Conservation (phyloP, 345 rosid species). For the Punica granatum region DNA sequence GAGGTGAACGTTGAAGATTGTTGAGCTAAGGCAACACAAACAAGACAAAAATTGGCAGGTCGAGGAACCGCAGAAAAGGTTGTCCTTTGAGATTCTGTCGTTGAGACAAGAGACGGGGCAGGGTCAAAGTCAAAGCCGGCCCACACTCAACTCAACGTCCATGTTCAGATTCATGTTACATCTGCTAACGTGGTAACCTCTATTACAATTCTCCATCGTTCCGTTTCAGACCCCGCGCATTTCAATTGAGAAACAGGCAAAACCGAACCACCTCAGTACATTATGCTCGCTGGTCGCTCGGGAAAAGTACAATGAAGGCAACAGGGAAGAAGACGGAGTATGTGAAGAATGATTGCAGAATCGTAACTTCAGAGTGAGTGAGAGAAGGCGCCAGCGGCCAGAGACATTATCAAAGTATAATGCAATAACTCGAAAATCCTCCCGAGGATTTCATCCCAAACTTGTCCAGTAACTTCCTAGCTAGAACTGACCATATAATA, state of each 20-base stretch:
- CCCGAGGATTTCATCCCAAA: neutral
- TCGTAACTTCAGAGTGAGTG: neutral
- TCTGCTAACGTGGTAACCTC: too few relatives aligned
- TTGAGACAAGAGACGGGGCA: neutral
- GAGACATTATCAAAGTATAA: neutral
- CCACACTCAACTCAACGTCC: too few relatives aligned
- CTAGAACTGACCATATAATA: neutral
- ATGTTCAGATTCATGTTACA: too few relatives aligned
- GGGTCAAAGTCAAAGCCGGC: too few relatives aligned
- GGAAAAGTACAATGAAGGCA: too few relatives aligned
- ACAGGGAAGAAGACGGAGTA: neutral
- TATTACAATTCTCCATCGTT: too few relatives aligned
- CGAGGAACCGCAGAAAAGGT: neutral
- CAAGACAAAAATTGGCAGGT: neutral
- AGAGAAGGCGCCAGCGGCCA: neutral
- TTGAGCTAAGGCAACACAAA: neutral
- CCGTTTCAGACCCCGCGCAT: too few relatives aligned
- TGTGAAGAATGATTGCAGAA: neutral
- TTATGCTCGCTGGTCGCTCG: too few relatives aligned
- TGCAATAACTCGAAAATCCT: neutral
- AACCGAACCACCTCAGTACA: too few relatives aligned
- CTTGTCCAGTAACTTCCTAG: constrained; percentile 1
- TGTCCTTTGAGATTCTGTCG: neutral
- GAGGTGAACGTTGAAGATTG: too few relatives aligned
- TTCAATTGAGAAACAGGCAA: too few relatives aligned